phyloP scores from a whole-genome alignment of 2,329 filamentous ascomycete species.

The Aaosphaeria arxii region DNA sequence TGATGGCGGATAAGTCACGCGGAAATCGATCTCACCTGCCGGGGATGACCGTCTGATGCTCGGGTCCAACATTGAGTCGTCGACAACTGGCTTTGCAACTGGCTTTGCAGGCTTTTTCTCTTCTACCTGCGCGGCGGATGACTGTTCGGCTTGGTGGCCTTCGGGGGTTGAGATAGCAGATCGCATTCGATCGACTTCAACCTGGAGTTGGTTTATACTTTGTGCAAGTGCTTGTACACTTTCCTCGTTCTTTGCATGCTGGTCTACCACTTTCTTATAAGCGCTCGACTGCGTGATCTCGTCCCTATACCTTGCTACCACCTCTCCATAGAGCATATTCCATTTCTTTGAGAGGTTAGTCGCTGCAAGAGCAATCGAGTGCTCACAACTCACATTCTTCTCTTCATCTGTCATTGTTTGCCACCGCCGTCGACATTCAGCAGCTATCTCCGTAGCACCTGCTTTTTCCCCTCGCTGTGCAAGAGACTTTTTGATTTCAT shows the following conservation, averaged over 20 bases:
- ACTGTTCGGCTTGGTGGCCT: conserved; percentile 10
- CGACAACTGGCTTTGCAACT: conserved; percentile 16
- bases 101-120: conserved; percentile 18
- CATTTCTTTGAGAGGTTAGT: conserved; percentile 25
- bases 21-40: conserved; percentile 46
- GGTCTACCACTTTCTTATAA: conserved; percentile 35
- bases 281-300: conserved; percentile 35
- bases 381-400: conserved; percentile 25
- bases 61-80: conserved; percentile 32
- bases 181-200: conserved; percentile 38
- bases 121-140: conserved; percentile 9
- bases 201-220: conserved; percentile 39
- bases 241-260: conserved; percentile 37
- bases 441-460: conserved; percentile 39
- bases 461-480: conserved; percentile 34
- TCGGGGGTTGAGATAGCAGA: conserved; percentile 24
- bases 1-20: conserved; percentile 48
- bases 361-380: background rate
- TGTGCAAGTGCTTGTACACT: conserved; percentile 39
- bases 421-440: conserved; percentile 40
- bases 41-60: conserved; percentile 36
- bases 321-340: conserved; percentile 39
- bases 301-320: conserved; percentile 38
- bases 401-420: conserved; percentile 38
- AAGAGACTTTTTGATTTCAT: conserved; percentile 37